Evolutionary conservation across 73 alveolate genomes (phyloP), one percentile per base, ranked within the genome.

Genomic region (Paramecium pentaurelia): DNA sequence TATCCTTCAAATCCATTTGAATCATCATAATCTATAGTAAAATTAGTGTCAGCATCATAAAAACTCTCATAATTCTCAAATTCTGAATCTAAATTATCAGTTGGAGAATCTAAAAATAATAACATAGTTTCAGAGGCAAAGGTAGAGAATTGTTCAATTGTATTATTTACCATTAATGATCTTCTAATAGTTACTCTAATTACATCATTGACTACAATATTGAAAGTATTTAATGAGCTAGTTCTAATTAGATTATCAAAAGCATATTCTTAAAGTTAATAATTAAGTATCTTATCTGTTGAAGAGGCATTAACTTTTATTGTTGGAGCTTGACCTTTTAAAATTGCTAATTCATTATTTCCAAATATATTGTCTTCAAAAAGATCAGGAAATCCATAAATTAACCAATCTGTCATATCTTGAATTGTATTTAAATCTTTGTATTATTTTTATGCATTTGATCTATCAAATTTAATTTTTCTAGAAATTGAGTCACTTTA

Each of bases 111-210:
- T 80, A 49, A 49, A 45, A 40, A 42, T 12, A 80, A 18, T 4
- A 45, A 14, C 71, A 18, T 80, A 0, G 58, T 47, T 44, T 80
- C 16, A 22, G 91, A 40, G 1, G 75, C 47, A 27, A 80, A 38
- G 3, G 38, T 25, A 8, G 28, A 18, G 30, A 80, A 80, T 47
- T 25, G 2, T 18, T 22, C 36, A 1, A 38, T 10, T 44, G 91
- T 25, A 80, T 80, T 80, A 80, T 40, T 40, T 16, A 27, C 34
- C 49, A 80, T 9, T 12, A 32, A 38, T 2, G 71, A 42, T 36
- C 75, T 80, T 80, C 91, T 80, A 12, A 80, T 49, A 5, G 91
- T 80, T 2, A 80, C 44, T 80, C 91, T 80, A 22, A 80, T 80
- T 20, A 45, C 34, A 45, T 80, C 58, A 36, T 80, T 80, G 27